A percentile compares a stretch with the other conserved stretches of the same genome.
These are phyloP conservation scores for Aspergillus nanangensis DNA, from an alignment of 495 filamentous ascomycete genomes.

Conservation along the genomic window DNA sequence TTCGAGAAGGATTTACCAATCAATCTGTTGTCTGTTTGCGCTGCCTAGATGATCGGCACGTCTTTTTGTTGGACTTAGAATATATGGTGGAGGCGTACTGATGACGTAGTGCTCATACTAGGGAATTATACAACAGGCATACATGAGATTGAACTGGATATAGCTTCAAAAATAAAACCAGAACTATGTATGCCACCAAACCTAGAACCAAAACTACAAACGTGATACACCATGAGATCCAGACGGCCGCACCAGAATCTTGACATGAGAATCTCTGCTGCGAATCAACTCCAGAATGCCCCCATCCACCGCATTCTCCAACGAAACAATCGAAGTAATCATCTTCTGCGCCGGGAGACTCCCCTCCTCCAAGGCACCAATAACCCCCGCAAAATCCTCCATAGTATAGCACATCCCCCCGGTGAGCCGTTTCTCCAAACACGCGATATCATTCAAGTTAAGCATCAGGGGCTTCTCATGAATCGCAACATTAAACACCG, in stretches of 20 bases:
- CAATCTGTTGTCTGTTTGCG: too few relatives aligned
- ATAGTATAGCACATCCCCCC: conserved; percentile 1
- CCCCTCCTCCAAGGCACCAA: not conserved
- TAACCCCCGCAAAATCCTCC: not conserved
- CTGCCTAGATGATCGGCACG: too few relatives aligned
- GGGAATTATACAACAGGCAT: too few relatives aligned
- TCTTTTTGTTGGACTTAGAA: too few relatives aligned
- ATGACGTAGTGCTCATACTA: too few relatives aligned
- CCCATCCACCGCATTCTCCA: conserved; percentile 2
- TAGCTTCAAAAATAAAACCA: too few relatives aligned
- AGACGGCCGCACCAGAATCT: conserved; percentile 9
- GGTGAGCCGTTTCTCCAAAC: not conserved
- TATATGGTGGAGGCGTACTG: too few relatives aligned
- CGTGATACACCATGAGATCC: too few relatives aligned
- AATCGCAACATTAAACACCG: conserved; percentile 5
- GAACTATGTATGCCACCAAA: too few relatives aligned
- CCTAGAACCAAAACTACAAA: too few relatives aligned
- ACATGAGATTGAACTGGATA: too few relatives aligned
- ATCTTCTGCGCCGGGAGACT: not conserved
- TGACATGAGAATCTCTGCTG: conserved; percentile 1
- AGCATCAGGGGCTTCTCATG: conserved; percentile 1
- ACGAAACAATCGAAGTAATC: conserved; percentile 1
- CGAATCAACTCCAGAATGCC: conserved; percentile 3
- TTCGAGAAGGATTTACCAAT: too few relatives aligned
- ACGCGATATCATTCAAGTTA: not conserved